These are phyloP conservation scores for Alloteropsis angusta DNA, from an alignment of 202 grass and related monocot genomes.

Conservation along the genomic window DNA sequence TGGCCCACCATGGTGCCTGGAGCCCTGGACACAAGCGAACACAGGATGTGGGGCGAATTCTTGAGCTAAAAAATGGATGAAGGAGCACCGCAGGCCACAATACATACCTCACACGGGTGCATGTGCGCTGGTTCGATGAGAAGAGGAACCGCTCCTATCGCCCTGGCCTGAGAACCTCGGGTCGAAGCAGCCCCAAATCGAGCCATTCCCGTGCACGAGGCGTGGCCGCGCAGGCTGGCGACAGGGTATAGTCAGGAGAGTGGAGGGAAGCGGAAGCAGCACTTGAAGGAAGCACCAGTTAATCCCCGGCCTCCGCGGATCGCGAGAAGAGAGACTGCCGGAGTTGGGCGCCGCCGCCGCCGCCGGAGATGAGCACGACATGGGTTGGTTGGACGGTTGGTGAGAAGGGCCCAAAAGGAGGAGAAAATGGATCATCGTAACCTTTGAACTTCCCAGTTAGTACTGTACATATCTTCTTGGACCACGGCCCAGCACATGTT, in stretches of 20 bases:
- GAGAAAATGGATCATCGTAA: background rate
- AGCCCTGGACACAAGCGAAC: background rate
- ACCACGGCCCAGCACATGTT: no score
- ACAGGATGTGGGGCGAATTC: background rate
- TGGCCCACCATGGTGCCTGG: background rate
- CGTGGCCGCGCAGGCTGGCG: background rate
- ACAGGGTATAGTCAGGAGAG: background rate
- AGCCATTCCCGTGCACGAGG: background rate
- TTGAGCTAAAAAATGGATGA: background rate
- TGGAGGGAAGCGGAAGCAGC: background rate
- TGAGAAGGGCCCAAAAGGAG: no score
- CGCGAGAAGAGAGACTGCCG: background rate
- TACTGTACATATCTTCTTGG: no score
- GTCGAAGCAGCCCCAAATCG: background rate
- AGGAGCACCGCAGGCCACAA: background rate
- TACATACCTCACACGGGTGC: background rate
- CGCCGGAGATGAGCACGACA: background rate
- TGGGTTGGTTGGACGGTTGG: no score
- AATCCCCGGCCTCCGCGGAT: no score
- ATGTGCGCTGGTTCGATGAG: background rate
- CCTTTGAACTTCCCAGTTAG: no score
- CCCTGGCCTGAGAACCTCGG: background rate
- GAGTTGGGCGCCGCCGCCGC: background rate
- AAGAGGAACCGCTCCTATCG: background rate
- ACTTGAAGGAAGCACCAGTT: no score